Percentiles rank a stretch among this genome's conserved stretches.
Evolutionary conservation across 768 basidiomycete genomes (phyloP).

Genomic region (Kwoniella bestiolae): DNA sequence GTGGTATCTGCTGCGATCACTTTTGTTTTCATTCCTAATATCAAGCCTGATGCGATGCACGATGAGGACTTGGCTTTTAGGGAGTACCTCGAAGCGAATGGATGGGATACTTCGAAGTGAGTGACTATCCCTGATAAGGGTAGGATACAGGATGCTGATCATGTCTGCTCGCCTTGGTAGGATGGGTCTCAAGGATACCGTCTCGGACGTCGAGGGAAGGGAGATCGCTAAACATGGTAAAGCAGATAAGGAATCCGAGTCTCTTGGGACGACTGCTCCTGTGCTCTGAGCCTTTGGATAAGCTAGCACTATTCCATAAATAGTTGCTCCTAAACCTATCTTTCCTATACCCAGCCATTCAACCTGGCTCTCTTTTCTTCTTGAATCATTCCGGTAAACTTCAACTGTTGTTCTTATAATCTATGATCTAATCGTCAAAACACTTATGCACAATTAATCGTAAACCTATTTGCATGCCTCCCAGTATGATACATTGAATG

Average conservation of each 20-base stretch:
- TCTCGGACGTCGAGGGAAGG: conserved; percentile 14
- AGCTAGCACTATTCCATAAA: not conserved
- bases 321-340: not conserved
- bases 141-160: not conserved
- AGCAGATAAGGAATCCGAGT: conserved; percentile 7
- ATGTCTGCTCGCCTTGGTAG: not conserved
- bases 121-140: not conserved
- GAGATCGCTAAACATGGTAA: conserved; percentile 7
- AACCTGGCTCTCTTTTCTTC: conserved; percentile 6
- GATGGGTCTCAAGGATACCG: conserved; percentile 30
- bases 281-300: not conserved
- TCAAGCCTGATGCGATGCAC: conserved; percentile 76
- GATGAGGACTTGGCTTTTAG: conserved; percentile 79
- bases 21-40: conserved; percentile 73
- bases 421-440: conserved; percentile 2
- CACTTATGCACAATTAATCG: not conserved
- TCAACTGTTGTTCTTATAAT: conserved; percentile 25
- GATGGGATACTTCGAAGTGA: conserved; percentile 70
- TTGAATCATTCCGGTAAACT: conserved; percentile 13
- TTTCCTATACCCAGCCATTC: conserved; percentile 13
- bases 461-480: too few relatives aligned
- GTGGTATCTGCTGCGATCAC: conserved; percentile 75
- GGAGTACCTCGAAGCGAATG: conserved; percentile 74
- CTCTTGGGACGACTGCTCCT: conserved; percentile 3
- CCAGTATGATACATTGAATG: too few relatives aligned